Evolutionary conservation across 441 rosid genomes (phyloP).

Genomic region (Macaranga tanarius): DNA sequence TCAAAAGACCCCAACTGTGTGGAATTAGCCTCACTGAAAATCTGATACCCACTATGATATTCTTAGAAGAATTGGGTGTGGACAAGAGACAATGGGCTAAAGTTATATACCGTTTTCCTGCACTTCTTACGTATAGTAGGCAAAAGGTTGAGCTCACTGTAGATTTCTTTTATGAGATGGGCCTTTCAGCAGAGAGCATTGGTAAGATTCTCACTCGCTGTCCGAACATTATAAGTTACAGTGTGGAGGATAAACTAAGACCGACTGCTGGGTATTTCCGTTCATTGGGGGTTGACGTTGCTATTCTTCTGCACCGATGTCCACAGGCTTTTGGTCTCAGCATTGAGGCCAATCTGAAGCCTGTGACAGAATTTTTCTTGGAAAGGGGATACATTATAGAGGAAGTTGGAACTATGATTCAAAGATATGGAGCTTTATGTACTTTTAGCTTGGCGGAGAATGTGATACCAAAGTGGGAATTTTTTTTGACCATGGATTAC

Average conservation of each 20-base stretch:
- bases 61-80: conserved; percentile 40
- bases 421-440: conserved; percentile 30
- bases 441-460: conserved; percentile 28
- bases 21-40: conserved; percentile 47
- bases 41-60: conserved; percentile 43
- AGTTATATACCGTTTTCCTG: conserved; percentile 44
- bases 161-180: conserved; percentile 44
- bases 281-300: conserved; percentile 28
- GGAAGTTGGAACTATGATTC: conserved; percentile 26
- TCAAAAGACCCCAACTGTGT: conserved; percentile 44
- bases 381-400: conserved; percentile 25
- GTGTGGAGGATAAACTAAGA: conserved; percentile 41
- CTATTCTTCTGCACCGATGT: conserved; percentile 27
- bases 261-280: conserved; percentile 32
- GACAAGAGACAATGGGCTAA: conserved; percentile 50
- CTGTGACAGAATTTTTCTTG: conserved; percentile 26
- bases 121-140: conserved; percentile 41
- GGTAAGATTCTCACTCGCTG: conserved; percentile 41
- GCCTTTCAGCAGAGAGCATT: conserved; percentile 36
- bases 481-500: conserved; percentile 31
- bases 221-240: conserved; percentile 30
- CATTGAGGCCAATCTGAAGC: conserved; percentile 27
- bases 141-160: conserved; percentile 37
- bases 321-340: conserved; percentile 31
- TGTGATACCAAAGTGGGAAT: conserved; percentile 29